Evolutionary conservation across 2,329 filamentous ascomycete genomes (phyloP).

Genomic region (Calonectria hongkongensis): DNA sequence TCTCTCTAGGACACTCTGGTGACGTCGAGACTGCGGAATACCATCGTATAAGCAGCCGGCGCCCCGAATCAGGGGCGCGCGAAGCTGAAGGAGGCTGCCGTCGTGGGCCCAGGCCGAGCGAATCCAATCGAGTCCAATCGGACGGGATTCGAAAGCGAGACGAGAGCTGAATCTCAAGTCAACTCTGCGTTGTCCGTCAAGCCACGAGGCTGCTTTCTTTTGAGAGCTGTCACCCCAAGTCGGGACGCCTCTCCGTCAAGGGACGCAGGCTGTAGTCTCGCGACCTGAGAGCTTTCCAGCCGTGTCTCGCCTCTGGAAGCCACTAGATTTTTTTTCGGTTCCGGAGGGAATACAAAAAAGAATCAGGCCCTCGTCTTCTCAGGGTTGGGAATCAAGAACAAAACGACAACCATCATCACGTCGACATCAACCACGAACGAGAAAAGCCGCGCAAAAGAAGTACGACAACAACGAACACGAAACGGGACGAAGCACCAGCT

Average conservation of each 20-base stretch:
- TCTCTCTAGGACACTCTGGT: conserved; percentile 50
- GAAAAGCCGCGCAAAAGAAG: conserved; percentile 10
- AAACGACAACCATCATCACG: conserved; percentile 28
- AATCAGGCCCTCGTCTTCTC: conserved; percentile 28
- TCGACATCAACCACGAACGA: conserved; percentile 17
- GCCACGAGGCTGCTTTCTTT: conserved; percentile 19
- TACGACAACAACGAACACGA: conserved; percentile 20
- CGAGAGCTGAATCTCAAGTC: conserved; percentile 6
- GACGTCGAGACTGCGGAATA: conserved; percentile 51
- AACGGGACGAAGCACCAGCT: conserved; percentile 27
- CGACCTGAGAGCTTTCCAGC: conserved; percentile 24
- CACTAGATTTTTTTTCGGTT: neutral
- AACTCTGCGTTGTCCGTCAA: conserved; percentile 24
- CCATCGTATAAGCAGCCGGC: conserved; percentile 51
- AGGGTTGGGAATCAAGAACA: conserved; percentile 12
- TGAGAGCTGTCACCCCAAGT: conserved; percentile 24
- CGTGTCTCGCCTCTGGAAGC: conserved; percentile 23
- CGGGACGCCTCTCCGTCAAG: conserved; percentile 22
- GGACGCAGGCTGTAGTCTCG: conserved; percentile 28
- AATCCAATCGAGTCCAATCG: conserved; percentile 42
- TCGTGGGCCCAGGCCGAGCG: conserved; percentile 46
- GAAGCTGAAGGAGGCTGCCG: conserved; percentile 48
- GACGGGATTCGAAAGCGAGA: conserved; percentile 25
- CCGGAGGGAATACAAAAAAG: conserved; percentile 30
- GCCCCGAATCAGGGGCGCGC: conserved; percentile 45